Evolutionary conservation across 345 rosid genomes (phyloP).

Genomic region (Eucalyptus tenuipes): DNA sequence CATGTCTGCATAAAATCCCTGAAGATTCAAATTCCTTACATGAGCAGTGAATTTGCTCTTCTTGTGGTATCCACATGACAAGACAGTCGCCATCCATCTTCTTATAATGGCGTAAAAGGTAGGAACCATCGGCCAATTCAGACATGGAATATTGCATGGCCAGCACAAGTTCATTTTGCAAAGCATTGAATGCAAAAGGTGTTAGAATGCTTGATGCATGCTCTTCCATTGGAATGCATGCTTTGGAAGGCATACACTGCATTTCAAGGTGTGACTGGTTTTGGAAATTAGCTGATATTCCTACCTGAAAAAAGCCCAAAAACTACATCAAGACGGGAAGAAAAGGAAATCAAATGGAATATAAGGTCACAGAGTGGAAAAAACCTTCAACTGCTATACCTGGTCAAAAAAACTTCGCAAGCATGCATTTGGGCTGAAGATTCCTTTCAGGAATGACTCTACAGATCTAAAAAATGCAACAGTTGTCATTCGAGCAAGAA

Average conservation of each 20-base stretch:
- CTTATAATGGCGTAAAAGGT: conserved; percentile 59
- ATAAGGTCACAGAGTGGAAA: not conserved
- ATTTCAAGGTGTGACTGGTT: conserved; percentile 19
- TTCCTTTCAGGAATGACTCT: conserved; percentile 48
- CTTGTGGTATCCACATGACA: conserved; percentile 66
- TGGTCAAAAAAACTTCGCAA: conserved; percentile 71
- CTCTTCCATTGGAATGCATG: conserved; percentile 80
- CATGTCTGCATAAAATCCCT: conserved; percentile 75
- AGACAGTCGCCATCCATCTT: conserved; percentile 72
- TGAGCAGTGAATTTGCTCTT: conserved; percentile 80
- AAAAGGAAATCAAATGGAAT: not conserved
- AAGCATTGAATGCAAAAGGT: conserved; percentile 63
- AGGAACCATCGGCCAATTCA: conserved; percentile 80
- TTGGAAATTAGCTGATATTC: conserved; percentile 48
- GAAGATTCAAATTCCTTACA: conserved; percentile 92
- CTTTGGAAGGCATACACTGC: conserved; percentile 42
- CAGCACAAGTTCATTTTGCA: conserved; percentile 69
- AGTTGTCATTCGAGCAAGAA: conserved; percentile 61
- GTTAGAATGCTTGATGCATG: conserved; percentile 64
- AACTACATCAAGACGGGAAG: not conserved
- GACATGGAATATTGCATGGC: conserved; percentile 64
- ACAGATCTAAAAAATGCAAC: conserved; percentile 47
- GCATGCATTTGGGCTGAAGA: conserved; percentile 48
- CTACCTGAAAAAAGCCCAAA: not conserved
- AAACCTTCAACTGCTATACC: conserved; percentile 18